These are phyloP conservation scores for Sanchytrium tribonematis DNA, from an alignment of 371 early-diverging fungal genomes.

Conservation along the genomic window DNA sequence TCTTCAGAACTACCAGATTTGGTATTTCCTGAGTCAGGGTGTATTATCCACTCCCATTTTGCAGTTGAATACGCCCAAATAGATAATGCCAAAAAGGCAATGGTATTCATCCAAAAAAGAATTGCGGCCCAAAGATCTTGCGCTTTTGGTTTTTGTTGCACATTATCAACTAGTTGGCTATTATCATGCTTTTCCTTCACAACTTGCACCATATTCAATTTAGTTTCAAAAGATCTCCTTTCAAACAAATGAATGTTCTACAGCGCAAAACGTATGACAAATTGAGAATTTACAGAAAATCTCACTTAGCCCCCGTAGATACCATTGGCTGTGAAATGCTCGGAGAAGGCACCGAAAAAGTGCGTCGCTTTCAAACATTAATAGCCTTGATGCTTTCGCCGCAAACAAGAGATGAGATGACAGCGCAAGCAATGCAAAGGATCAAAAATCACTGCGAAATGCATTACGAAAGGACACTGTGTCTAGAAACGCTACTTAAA, in stretches of 20 bases:
- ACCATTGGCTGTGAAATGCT: constrained; percentile 66
- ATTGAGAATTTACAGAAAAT: not conserved
- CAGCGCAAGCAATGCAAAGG: constrained; percentile 38
- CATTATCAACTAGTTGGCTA: not conserved
- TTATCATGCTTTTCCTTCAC: not conserved
- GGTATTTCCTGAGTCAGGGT: not conserved
- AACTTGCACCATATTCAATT: too few relatives aligned
- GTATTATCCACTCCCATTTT: not conserved
- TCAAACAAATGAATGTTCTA: too few relatives aligned
- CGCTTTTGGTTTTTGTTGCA: not conserved
- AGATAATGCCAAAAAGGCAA: not conserved
- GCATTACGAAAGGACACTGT: constrained; percentile 14
- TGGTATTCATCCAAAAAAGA: not conserved
- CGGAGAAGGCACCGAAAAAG: constrained; percentile 25
- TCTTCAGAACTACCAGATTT: too few relatives aligned
- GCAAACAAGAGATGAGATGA: constrained; percentile 80
- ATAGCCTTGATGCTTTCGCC: constrained; percentile 75
- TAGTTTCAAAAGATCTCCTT: too few relatives aligned
- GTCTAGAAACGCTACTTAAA: constrained; percentile 10
- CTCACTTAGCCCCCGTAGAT: constrained; percentile 65
- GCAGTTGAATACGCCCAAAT: not conserved
- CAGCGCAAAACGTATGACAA: not conserved
- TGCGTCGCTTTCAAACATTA: constrained; percentile 54
- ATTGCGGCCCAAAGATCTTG: not conserved
- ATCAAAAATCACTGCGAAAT: constrained; percentile 28